Conservation (phyloP, 2,329 filamentous ascomycete species). For the Lachnellula suecica region DNA sequence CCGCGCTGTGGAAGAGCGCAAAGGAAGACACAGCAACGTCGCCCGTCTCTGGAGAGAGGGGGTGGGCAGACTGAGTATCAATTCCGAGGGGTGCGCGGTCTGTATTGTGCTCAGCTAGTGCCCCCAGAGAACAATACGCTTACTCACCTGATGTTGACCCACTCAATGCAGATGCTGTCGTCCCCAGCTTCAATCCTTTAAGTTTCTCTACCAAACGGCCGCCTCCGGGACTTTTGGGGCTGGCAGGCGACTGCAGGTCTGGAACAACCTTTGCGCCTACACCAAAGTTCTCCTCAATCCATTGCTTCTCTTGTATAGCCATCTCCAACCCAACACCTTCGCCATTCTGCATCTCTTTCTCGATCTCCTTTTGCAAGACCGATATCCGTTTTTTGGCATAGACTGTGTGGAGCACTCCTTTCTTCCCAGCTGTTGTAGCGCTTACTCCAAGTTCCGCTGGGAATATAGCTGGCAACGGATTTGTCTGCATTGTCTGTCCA, state of each 20-base stretch:
- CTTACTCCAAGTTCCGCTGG: constrained; percentile 71
- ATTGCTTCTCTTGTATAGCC: constrained; percentile 78
- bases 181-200: constrained; percentile 75
- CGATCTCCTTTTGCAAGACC: constrained; percentile 75
- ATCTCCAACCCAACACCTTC: constrained; percentile 85
- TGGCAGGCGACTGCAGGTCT: constrained; percentile 45
- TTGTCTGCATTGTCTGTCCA: constrained; percentile 56
- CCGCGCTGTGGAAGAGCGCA: constrained; percentile 53
- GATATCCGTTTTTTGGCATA: constrained; percentile 84
- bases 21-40: constrained; percentile 65
- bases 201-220: constrained; percentile 76
- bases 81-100: constrained; percentile 2
- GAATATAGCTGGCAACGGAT: constrained; percentile 85
- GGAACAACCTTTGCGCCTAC: constrained; percentile 23
- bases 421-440: constrained; percentile 65
- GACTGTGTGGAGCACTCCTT: constrained; percentile 79
- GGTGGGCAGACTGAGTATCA: constrained; percentile 33
- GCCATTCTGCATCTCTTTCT: constrained; percentile 69
- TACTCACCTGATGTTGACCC: constrained; percentile 51
- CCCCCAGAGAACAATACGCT: not conserved
- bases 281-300: constrained; percentile 78
- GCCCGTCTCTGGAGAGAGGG: constrained; percentile 60
- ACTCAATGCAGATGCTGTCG: constrained; percentile 64
- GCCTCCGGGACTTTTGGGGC: constrained; percentile 62
- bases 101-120: constrained; percentile 6